A percentile compares a stretch with the other conserved stretches of the same genome.
Evolutionary conservation across 768 basidiomycete species (phyloP).

Genomic region (Baorangia bicolor): DNA sequence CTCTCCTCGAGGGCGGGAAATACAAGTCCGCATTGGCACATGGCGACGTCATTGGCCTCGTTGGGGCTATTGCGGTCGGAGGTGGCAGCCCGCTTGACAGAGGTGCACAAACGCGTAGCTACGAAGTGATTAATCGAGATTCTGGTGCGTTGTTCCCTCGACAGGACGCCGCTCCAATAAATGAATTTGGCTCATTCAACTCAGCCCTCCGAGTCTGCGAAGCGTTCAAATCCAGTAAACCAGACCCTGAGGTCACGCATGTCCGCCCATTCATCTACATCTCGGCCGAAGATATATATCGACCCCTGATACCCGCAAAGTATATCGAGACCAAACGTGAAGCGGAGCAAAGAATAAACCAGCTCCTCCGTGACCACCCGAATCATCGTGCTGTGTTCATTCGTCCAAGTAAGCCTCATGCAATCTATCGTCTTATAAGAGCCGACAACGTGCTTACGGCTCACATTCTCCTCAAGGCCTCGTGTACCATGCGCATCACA

Average conservation of each 20-base stretch:
- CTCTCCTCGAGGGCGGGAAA: slow-evolving; percentile 72
- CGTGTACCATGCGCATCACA: slow-evolving; percentile 92
- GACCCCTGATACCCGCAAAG: slow-evolving; percentile 77
- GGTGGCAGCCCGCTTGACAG: slow-evolving; percentile 61
- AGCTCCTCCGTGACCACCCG: slow-evolving; percentile 44
- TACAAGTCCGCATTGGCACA: slow-evolving; percentile 77
- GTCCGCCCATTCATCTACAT: slow-evolving; percentile 84
- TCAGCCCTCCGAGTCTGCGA: slow-evolving; percentile 75
- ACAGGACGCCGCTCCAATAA: slow-evolving; percentile 1
- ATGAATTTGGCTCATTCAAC: slow-evolving; percentile 12
- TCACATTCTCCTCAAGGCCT: slow-evolving; percentile 54
- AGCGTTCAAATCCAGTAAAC: slow-evolving; percentile 57
- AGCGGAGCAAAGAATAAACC: slow-evolving; percentile 71
- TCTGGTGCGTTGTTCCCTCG: slow-evolving; percentile 58
- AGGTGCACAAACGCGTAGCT: slow-evolving; percentile 45
- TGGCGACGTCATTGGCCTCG: slow-evolving; percentile 53
- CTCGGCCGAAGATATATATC: slow-evolving; percentile 85
- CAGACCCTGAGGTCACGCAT: slow-evolving; percentile 29
- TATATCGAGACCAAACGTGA: slow-evolving; percentile 96
- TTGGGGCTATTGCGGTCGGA: slow-evolving; percentile 46
- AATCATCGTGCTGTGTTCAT: slow-evolving; percentile 74
- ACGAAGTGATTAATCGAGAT: slow-evolving; percentile 86
- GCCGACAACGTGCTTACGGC: slow-evolving; percentile 13
- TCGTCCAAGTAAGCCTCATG: slow-evolving; percentile 72
- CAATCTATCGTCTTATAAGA: slow-evolving; percentile 12